Base-by-base conservation (phyloP, 352 stramenopile species). In the Phytophthora palmivora region DNA sequence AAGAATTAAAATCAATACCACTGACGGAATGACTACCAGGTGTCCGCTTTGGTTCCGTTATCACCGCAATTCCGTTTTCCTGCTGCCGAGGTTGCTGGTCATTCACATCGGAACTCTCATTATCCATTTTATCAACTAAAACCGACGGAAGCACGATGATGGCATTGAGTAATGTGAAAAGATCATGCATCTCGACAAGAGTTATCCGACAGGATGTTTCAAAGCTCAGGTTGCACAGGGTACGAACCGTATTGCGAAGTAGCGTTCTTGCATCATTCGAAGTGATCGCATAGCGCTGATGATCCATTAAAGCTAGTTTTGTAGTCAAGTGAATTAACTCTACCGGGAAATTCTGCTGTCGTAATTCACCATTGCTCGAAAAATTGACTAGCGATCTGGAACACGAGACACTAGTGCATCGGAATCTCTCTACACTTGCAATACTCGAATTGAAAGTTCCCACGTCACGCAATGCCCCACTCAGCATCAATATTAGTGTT, bases 361-460 rank as follows among this genome's bases (percentile, higher is more conserved):
- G 79, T 14, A 87, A 48, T 11, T 94, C 83, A 7, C 71, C 63
- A 44, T 78, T 88, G n/a, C 78, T 80, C 0, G 86, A 91, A 41
- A 94, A 82, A 55, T 94, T 94, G 0, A 70, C 78, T 0, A 94
- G 58, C 1, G 78, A 71, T 34, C 86, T 72, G 0, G 82, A 88
- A 34, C 82, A 91, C 2, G 80, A 65, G 0, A 84, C 68, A 0
- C 69, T 67, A 0, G 85, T 74, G 21, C 73, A 60, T 7, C 69
- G 73, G 0, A 94, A 63, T 7, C 81, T 72, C 10, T 81, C 73
- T 22, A 84, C 78, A 0, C 58, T 70, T 10, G 61, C 53, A 1
- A 71, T 54, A 8, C 70, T 74, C 19, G 82, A 72, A 1, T 63
- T 60, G 3, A 63, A 67, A 44, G 61, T 87, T 0, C 73, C 77